Percentiles rank a stretch among this genome's conserved stretches.
These are phyloP conservation scores for Ustilago shanxiensis DNA, from an alignment of 1,284 basidiomycete species.

Conservation along the genomic window DNA sequence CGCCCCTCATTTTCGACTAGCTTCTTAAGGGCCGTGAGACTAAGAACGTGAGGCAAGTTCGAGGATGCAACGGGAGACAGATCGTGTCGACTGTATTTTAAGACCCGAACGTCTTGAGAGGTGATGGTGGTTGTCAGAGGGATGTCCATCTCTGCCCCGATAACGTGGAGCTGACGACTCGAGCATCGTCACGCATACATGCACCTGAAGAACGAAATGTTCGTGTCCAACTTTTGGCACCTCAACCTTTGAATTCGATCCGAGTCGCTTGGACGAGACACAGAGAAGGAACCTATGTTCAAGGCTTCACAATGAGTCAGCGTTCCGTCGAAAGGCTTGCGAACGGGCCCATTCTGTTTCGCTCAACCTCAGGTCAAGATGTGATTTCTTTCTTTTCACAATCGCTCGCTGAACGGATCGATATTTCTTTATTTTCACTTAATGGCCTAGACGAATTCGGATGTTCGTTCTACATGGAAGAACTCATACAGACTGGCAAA, in stretches of 20 bases:
- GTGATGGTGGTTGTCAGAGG: background rate
- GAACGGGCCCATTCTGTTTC: background rate
- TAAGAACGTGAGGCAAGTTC: background rate
- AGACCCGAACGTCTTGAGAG: background rate
- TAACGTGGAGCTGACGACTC: no score
- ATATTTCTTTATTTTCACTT: background rate
- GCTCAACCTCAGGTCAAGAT: background rate
- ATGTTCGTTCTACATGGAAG: no score
- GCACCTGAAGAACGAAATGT: background rate
- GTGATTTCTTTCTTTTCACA: background rate
- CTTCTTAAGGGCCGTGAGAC: background rate
- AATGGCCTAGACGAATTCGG: no score
- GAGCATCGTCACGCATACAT: conserved; percentile 42
- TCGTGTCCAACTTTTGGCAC: background rate
- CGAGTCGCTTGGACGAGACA: no score
- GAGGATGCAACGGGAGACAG: background rate
- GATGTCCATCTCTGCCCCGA: no score
- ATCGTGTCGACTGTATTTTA: background rate
- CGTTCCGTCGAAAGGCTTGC: background rate
- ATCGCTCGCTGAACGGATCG: background rate
- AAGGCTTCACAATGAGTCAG: background rate
- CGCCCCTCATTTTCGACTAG: conserved; percentile 16
- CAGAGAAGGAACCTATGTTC: background rate
- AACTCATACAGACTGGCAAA: no score
- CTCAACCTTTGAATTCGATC: no score